Conservation (phyloP, 345 rosid species). For the Erysimum cheiranthoides region DNA sequence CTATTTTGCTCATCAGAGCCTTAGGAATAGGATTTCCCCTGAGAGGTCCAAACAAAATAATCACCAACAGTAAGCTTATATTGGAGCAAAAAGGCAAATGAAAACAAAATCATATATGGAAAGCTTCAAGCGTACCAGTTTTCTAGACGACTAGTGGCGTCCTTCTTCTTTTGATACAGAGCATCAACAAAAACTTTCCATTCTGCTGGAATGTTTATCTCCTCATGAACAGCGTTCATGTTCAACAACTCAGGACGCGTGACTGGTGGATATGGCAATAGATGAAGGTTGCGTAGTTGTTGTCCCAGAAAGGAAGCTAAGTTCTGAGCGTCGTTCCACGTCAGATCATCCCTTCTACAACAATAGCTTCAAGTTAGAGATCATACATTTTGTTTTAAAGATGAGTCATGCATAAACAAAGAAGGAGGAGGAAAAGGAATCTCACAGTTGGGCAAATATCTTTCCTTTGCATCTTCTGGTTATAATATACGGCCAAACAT, state of each 20-base stretch:
- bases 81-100: background rate
- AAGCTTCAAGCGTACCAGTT: slow-evolving; percentile 56
- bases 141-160: slow-evolving; percentile 57
- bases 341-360: slow-evolving; percentile 80
- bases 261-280: slow-evolving; percentile 70
- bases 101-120: slow-evolving; percentile 2
- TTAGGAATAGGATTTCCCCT: slow-evolving; percentile 93
- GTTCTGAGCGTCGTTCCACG: slow-evolving; percentile 62
- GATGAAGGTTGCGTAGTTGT: slow-evolving; percentile 79
- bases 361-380: slow-evolving; percentile 26
- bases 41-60: slow-evolving; percentile 35
- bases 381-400: slow-evolving; percentile 21
- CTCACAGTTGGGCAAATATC: slow-evolving; percentile 88
- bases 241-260: slow-evolving; percentile 48
- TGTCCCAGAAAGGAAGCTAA: slow-evolving; percentile 83
- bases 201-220: slow-evolving; percentile 62
- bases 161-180: slow-evolving; percentile 60
- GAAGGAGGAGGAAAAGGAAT: slow-evolving; percentile 8
- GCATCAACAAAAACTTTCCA: slow-evolving; percentile 66
- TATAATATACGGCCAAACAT: slow-evolving; percentile 84
- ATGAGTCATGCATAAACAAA: background rate
- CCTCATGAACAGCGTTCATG: slow-evolving; percentile 40
- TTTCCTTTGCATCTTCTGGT: slow-evolving; percentile 92
- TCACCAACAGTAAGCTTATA: background rate
- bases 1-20: slow-evolving; percentile 63